Evolutionary conservation across 208 protist genomes (phyloP).

Genomic region (Acanthamoeba lenticulata): DNA sequence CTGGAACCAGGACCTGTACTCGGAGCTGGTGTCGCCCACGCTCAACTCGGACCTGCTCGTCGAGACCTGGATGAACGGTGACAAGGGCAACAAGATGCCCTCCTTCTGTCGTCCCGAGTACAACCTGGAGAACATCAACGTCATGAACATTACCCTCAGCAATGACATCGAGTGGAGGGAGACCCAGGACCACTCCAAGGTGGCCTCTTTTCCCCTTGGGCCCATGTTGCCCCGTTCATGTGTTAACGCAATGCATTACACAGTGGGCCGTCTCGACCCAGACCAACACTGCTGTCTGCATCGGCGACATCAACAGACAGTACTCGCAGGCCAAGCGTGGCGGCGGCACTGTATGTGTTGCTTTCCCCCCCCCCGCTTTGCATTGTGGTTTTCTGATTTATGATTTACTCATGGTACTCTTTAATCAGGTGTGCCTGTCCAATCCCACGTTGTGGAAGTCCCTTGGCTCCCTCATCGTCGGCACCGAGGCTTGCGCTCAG

Average conservation of each 20-base stretch:
- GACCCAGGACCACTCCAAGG: slow-evolving; percentile 76
- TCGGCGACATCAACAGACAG: slow-evolving; percentile 81
- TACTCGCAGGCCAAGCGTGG: slow-evolving; percentile 71
- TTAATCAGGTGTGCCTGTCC: too few species aligned
- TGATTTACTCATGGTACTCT: too few species aligned
- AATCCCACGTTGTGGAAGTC: too few species aligned
- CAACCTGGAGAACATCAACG: slow-evolving; percentile 64
- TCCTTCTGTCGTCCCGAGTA: slow-evolving; percentile 67
- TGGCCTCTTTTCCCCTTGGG: neutral
- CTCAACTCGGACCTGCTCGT: slow-evolving; percentile 58
- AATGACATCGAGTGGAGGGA: slow-evolving; percentile 12
- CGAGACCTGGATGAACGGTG: slow-evolving; percentile 73
- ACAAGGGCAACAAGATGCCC: slow-evolving; percentile 67
- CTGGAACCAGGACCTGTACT: slow-evolving; percentile 77
- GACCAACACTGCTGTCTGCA: slow-evolving; percentile 52
- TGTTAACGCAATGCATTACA: too few species aligned
- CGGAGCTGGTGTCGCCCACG: slow-evolving; percentile 67
- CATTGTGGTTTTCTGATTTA: too few species aligned
- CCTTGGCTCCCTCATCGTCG: too few species aligned
- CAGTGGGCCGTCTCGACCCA: neutral
- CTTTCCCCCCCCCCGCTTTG: neutral
- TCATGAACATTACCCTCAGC: neutral
- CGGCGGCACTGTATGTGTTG: slow-evolving; percentile 66
- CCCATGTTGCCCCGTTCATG: neutral
- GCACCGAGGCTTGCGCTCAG: too few species aligned